Conservation (phyloP, 305 asterid genomes). For the Rubia occidens region DNA sequence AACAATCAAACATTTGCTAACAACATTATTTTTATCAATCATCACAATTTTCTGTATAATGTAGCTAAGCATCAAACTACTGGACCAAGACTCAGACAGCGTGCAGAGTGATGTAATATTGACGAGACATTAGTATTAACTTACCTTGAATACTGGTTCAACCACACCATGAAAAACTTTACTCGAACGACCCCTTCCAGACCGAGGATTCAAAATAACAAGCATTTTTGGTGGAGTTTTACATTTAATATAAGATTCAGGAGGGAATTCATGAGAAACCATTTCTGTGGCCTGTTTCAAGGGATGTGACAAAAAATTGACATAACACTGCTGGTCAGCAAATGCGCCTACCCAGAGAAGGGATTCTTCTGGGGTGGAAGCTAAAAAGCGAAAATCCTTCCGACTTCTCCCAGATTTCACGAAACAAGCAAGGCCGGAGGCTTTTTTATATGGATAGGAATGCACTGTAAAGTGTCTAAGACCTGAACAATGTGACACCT, state of each 20-base stretch:
- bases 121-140: conserved; percentile 16
- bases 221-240: conserved; percentile 88
- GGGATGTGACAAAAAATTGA: conserved; percentile 88
- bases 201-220: conserved; percentile 87
- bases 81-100: not conserved
- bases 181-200: conserved; percentile 95
- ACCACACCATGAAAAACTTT: conserved; percentile 79
- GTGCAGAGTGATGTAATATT: not conserved
- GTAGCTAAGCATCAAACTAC: not conserved
- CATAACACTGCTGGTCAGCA: conserved; percentile 95
- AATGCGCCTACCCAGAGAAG: conserved; percentile 89
- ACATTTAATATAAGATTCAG: conserved; percentile 72
- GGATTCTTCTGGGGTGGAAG: conserved; percentile 74
- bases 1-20: no score
- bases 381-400: conserved; percentile 71
- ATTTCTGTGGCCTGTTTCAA: conserved; percentile 60
- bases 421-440: conserved; percentile 43
- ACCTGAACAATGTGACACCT: conserved; percentile 86
- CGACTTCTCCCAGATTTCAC: conserved; percentile 53
- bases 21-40: not conserved
- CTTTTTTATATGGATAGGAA: conserved; percentile 65
- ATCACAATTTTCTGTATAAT: not conserved
- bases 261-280: conserved; percentile 61
- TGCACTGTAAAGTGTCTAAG: conserved; percentile 83
- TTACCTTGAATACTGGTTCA: conserved; percentile 90